phyloP scores from a whole-genome alignment of 2,329 filamentous ascomycete genomes.

The Clonostachys byssicola region DNA sequence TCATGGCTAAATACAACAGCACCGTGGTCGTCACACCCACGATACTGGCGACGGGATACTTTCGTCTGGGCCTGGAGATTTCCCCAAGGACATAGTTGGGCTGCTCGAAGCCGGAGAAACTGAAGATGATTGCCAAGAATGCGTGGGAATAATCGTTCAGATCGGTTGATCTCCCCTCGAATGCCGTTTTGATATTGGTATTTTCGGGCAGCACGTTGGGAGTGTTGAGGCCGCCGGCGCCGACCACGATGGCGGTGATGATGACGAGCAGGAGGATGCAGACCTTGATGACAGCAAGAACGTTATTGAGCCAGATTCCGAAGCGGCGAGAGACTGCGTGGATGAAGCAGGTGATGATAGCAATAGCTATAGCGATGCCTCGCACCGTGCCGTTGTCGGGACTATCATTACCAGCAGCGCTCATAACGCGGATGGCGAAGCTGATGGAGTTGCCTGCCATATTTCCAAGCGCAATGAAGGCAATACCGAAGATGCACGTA shows the following conservation, averaged over 20 bases:
- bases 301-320: slow-evolving; percentile 46
- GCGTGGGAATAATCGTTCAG: slow-evolving; percentile 28
- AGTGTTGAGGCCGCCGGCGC: slow-evolving; percentile 15
- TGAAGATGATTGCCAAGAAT: slow-evolving; percentile 37
- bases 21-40: slow-evolving; percentile 19
- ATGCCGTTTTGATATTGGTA: slow-evolving; percentile 14
- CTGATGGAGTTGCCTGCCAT: slow-evolving; percentile 42
- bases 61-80: slow-evolving; percentile 20
- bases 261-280: slow-evolving; percentile 39
- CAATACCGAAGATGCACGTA: slow-evolving; percentile 37
- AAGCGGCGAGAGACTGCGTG: slow-evolving; percentile 42
- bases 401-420: slow-evolving; percentile 19
- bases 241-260: slow-evolving; percentile 22
- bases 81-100: slow-evolving; percentile 30
- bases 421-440: slow-evolving; percentile 34
- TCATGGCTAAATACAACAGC: slow-evolving; percentile 27
- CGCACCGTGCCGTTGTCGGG: slow-evolving; percentile 26
- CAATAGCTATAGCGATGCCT: slow-evolving; percentile 39
- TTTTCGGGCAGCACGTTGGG: slow-evolving; percentile 17
- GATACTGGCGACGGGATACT: slow-evolving; percentile 22
- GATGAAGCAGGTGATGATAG: slow-evolving; percentile 38
- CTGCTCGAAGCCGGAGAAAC: slow-evolving; percentile 28
- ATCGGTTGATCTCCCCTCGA: slow-evolving; percentile 11
- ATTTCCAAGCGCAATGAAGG: slow-evolving; percentile 41
- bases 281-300: slow-evolving; percentile 44